A percentile compares a stretch with the other conserved stretches of the same genome.
phyloP scores from a whole-genome alignment of 371 early-diverging fungal genomes.

The Mortierella sp. region DNA sequence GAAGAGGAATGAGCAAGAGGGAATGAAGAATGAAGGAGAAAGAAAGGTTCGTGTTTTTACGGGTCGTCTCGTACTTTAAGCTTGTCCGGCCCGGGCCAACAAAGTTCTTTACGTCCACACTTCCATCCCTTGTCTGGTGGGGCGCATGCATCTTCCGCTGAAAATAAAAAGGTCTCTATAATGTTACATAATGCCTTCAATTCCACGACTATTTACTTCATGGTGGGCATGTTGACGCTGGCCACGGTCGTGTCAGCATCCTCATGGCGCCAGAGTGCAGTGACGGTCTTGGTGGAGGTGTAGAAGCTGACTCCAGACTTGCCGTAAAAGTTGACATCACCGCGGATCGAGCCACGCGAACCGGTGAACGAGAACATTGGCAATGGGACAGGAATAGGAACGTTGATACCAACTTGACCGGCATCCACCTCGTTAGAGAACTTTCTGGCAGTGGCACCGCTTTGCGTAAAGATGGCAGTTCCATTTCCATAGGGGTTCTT shows the following conservation, averaged over 20 bases:
- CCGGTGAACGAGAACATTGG: constrained; percentile 99
- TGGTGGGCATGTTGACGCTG: constrained; percentile 88
- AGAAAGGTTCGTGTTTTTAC: background rate
- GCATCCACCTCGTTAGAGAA: constrained; percentile 92
- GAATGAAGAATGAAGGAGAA: background rate
- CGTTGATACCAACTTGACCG: constrained; percentile 82
- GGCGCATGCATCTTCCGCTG: too few species aligned
- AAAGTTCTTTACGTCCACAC: too few species aligned
- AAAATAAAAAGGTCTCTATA: constrained; percentile 4
- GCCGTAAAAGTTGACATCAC: constrained; percentile 96
- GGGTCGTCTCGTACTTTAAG: too few species aligned
- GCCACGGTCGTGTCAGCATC: constrained; percentile 72
- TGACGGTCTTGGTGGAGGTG: constrained; percentile 95
- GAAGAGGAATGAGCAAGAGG: constrained; percentile 2
- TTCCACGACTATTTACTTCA: constrained; percentile 45
- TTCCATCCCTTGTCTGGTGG: too few species aligned
- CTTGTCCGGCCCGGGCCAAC: too few species aligned
- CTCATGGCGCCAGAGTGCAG: constrained; percentile 91
- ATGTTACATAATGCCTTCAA: constrained; percentile 10
- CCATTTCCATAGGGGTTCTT: constrained; percentile 96
- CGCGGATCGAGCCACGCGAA: constrained; percentile 89
- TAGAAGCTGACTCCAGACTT: constrained; percentile 86
- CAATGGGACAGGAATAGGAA: constrained; percentile 91
- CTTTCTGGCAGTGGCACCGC: constrained; percentile 89
- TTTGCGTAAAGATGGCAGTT: constrained; percentile 94